Evolutionary conservation across 805 yeast genomes (phyloP).

Genomic region (Nakazawaea ambrosiae): DNA sequence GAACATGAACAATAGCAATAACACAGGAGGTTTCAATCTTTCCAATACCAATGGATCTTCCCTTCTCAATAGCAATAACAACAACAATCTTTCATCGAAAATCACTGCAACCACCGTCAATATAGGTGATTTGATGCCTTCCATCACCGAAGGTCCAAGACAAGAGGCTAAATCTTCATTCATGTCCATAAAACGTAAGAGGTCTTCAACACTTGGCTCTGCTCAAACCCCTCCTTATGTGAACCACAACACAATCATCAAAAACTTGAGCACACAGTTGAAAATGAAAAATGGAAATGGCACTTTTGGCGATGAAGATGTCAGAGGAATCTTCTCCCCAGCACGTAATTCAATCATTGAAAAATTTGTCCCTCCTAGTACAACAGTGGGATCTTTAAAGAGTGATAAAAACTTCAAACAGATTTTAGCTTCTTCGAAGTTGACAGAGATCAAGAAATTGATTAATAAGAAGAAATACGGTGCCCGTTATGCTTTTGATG

Average conservation of each 20-base stretch:
- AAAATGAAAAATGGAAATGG: conserved; percentile 14
- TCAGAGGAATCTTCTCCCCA: conserved; percentile 24
- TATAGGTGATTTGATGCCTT: conserved; percentile 9
- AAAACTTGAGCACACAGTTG: conserved; percentile 17
- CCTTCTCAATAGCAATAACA: too few relatives aligned
- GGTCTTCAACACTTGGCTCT: conserved; percentile 13
- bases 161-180: neutral
- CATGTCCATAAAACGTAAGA: conserved; percentile 24
- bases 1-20: neutral
- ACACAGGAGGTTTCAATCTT: too few relatives aligned
- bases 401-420: conserved; percentile 9
- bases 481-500: neutral
- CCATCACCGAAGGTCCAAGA: conserved; percentile 27
- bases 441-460: conserved; percentile 9
- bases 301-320: conserved; percentile 18
- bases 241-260: conserved; percentile 10
- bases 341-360: conserved; percentile 11
- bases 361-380: conserved; percentile 11
- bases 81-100: too few relatives aligned
- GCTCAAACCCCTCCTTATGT: conserved; percentile 3
- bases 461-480: conserved; percentile 7
- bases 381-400: conserved; percentile 7
- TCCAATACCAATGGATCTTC: too few relatives aligned
- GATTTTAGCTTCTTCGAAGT: conserved; percentile 8
- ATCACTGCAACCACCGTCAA: conserved; percentile 14